phyloP scores from a whole-genome alignment of 495 filamentous ascomycete genomes.

The Tetracladium setigerum region DNA sequence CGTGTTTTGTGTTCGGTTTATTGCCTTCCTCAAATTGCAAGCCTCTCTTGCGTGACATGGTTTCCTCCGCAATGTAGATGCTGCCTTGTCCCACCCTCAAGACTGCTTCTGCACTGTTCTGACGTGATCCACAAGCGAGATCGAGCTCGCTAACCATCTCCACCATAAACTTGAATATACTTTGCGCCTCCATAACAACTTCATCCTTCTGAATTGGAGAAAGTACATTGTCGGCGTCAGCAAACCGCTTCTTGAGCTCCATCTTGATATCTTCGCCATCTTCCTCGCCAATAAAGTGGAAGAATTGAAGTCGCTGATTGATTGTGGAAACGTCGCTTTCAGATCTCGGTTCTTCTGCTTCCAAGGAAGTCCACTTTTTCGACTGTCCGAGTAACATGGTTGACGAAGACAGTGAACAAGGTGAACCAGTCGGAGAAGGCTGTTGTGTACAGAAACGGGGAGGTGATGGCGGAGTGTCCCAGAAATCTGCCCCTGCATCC shows the following conservation, averaged over 20 bases:
- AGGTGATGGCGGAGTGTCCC: constrained; percentile 21
- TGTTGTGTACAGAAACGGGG: background rate
- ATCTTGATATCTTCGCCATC: constrained; percentile 34
- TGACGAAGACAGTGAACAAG: background rate
- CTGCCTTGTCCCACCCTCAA: too few species aligned
- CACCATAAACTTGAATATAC: constrained; percentile 33
- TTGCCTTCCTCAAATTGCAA: too few species aligned
- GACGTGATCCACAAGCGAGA: constrained; percentile 1
- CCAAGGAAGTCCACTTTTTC: background rate
- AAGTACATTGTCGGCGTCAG: constrained; percentile 30
- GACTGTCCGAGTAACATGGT: background rate
- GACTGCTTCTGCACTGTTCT: too few species aligned
- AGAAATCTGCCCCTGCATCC: constrained; percentile 38
- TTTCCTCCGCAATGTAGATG: too few species aligned
- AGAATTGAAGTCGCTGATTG: constrained; percentile 22
- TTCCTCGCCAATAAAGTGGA: constrained; percentile 23
- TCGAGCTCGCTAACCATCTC: constrained; percentile 34
- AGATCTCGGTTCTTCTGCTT: background rate
- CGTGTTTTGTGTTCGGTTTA: too few species aligned
- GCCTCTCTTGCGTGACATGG: too few species aligned
- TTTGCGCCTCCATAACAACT: constrained; percentile 36
- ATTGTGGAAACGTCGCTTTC: background rate
- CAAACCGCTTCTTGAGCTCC: constrained; percentile 31
- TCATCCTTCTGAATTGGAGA: constrained; percentile 35
- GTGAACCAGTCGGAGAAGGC: background rate